These are phyloP conservation scores for Camillea tinctor DNA, from an alignment of 2,329 filamentous ascomycete genomes.

Conservation along the genomic window DNA sequence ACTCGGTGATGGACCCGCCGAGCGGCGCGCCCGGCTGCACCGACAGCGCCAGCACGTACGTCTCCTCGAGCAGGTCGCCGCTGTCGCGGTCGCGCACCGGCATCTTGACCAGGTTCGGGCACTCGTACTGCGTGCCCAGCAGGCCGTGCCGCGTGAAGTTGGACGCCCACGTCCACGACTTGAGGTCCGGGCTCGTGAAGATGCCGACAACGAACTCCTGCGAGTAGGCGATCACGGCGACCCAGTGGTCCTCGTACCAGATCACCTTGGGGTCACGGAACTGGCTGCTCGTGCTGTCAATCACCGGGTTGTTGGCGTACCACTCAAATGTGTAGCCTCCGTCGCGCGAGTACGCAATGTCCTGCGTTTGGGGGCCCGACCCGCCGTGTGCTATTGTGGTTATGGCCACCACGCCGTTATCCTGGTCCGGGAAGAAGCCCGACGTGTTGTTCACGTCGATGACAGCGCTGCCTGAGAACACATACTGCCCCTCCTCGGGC, in stretches of 20 bases:
- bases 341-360: slow-evolving; percentile 61
- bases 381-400: slow-evolving; percentile 41
- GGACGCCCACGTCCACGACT: slow-evolving; percentile 55
- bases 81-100: slow-evolving; percentile 38
- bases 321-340: slow-evolving; percentile 61
- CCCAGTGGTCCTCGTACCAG: slow-evolving; percentile 56
- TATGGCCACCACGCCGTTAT: slow-evolving; percentile 62
- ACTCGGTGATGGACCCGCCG: slow-evolving; percentile 55
- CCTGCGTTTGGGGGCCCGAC: slow-evolving; percentile 50
- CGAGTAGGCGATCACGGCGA: slow-evolving; percentile 55
- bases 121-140: slow-evolving; percentile 59
- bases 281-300: slow-evolving; percentile 51
- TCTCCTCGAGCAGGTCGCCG: slow-evolving; percentile 34
- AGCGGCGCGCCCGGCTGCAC: slow-evolving; percentile 58
- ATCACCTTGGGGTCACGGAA: slow-evolving; percentile 68
- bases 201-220: slow-evolving; percentile 58
- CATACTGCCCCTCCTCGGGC: slow-evolving; percentile 40
- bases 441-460: slow-evolving; percentile 64
- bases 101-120: slow-evolving; percentile 60
- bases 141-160: slow-evolving; percentile 57
- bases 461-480: slow-evolving; percentile 57
- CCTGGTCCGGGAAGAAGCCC: slow-evolving; percentile 61
- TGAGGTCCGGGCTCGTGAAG: slow-evolving; percentile 59
- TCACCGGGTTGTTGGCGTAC: slow-evolving; percentile 60
- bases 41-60: slow-evolving; percentile 49